Conservation (phyloP, 352 stramenopile genomes). For the Globisporangium recalcitrans region DNA sequence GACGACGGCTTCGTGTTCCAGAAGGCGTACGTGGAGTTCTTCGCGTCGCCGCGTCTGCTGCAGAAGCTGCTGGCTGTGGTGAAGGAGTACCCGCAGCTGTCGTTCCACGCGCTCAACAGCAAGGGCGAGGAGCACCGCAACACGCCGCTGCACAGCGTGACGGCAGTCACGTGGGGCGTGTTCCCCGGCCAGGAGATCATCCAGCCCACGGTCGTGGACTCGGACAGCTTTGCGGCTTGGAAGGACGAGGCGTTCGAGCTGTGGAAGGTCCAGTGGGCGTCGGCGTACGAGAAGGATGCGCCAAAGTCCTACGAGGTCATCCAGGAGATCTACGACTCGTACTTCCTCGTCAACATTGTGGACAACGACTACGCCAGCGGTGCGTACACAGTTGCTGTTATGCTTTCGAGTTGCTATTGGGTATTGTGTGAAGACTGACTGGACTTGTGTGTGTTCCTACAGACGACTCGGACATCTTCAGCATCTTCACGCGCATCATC, state of each 20-base stretch:
- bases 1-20: conserved; percentile 95
- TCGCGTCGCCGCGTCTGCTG: conserved; percentile 85
- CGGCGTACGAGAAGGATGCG: conserved; percentile 90
- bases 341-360: conserved; percentile 97
- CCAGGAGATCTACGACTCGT: conserved; percentile 91
- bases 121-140: conserved; percentile 70
- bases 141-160: conserved; percentile 81
- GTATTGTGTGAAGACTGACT: neutral
- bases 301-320: conserved; percentile 42
- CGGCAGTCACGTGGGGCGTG: conserved; percentile 96
- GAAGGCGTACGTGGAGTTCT: conserved; percentile 99
- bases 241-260: conserved; percentile 97
- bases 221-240: conserved; percentile 91
- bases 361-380: conserved; percentile 95
- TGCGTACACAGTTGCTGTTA: conserved; percentile 7
- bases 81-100: conserved; percentile 65
- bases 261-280: conserved; percentile 97
- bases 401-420: neutral
- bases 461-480: conserved; percentile 81
- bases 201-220: conserved; percentile 96
- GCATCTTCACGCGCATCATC: conserved; percentile 81
- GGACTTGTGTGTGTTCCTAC: neutral
- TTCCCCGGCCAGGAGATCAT: conserved; percentile 94
- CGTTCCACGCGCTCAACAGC: conserved; percentile 73
- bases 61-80: conserved; percentile 51